Base-by-base conservation (phyloP, 345 rosid species). In the Aquilaria sinensis region DNA sequence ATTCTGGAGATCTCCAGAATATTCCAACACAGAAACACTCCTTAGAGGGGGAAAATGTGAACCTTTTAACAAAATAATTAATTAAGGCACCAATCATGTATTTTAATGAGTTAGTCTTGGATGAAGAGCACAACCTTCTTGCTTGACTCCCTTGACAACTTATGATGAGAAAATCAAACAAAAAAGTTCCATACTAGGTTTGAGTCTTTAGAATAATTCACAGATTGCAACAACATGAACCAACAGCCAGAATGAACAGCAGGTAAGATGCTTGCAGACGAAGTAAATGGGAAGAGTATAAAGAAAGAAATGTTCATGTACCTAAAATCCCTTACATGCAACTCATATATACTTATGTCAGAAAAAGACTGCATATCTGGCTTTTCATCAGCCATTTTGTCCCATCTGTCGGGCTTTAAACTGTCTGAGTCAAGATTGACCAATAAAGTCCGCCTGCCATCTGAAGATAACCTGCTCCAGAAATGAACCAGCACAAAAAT, bases 311-410 rank as follows among this genome's bases (percentile, higher is more conserved):
- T 56, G n/a, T 9, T 14, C 47, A 60, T 57, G 75, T 70, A 92
- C 97, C 98, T 93, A 68, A 87, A 93, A 75, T 93, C 98, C 78
- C 97, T 82, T 64, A 85, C 75, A 76, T 93, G 98, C 80, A 93
- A 77, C 86, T 93, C 98, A 81, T 89, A 89, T 66, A 93, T 72
- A 70, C 91, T 93, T 62, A 83, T 83, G 78, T 93, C 96, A 3
- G 90, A 80, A 69, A 70, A 76, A 31, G 96, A 85, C 64, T 51
- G 67, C 62, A 89, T 6, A 64, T 60, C 57, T 12, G 90, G 92
- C 67, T 92, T 92, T 80, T 79, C 72, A 63, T 87, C 78, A 9
- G 83, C 91, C 71, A 89, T 74, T 69, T 49, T 76, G 46, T 86
- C 85, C 98, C 98, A 93, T 72, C 85, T 82, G 70, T 87, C 83